Conservation (phyloP, 495 filamentous ascomycete genomes). For the Podospora pseudopauciseta region DNA sequence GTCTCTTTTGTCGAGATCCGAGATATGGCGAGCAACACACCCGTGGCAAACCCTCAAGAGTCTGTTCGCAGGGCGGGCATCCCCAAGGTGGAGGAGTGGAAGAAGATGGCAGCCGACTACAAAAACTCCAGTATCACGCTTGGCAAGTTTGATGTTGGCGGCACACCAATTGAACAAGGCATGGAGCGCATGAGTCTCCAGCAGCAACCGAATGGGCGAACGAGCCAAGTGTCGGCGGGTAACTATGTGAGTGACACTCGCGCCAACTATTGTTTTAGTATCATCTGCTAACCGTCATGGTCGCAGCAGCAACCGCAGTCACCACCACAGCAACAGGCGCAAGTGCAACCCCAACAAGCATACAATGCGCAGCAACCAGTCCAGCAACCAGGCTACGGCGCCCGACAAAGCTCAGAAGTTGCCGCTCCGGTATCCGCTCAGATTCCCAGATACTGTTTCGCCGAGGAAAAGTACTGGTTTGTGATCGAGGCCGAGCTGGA, state of each 20-base stretch:
- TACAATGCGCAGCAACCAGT: slow-evolving; percentile 25
- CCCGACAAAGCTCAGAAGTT: slow-evolving; percentile 43
- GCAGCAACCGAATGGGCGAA: slow-evolving; percentile 37
- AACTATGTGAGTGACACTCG: slow-evolving; percentile 37
- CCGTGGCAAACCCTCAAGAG: slow-evolving; percentile 78
- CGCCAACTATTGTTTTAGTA: not conserved
- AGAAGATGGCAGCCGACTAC: slow-evolving; percentile 98
- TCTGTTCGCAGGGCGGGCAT: slow-evolving; percentile 88
- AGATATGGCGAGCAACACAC: slow-evolving; percentile 83
- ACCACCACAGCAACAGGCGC: slow-evolving; percentile 32
- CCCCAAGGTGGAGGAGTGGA: slow-evolving; percentile 98
- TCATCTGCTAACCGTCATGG: slow-evolving; percentile 8
- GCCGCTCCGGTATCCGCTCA: slow-evolving; percentile 64
- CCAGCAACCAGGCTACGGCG: slow-evolving; percentile 30
- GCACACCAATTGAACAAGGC: slow-evolving; percentile 56
- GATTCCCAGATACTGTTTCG: slow-evolving; percentile 92
- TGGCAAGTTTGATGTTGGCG: slow-evolving; percentile 73
- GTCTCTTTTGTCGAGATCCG: slow-evolving; percentile 96
- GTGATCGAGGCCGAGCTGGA: slow-evolving; percentile 90
- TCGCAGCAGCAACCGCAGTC: slow-evolving; percentile 21
- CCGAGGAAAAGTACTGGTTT: slow-evolving; percentile 98
- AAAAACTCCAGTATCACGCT: slow-evolving; percentile 98
- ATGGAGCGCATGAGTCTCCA: slow-evolving; percentile 79
- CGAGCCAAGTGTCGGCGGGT: slow-evolving; percentile 43
- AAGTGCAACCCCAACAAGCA: slow-evolving; percentile 15